These are phyloP conservation scores for Solioccasus polychromus DNA, from an alignment of 768 basidiomycete species.

Conservation along the genomic window DNA sequence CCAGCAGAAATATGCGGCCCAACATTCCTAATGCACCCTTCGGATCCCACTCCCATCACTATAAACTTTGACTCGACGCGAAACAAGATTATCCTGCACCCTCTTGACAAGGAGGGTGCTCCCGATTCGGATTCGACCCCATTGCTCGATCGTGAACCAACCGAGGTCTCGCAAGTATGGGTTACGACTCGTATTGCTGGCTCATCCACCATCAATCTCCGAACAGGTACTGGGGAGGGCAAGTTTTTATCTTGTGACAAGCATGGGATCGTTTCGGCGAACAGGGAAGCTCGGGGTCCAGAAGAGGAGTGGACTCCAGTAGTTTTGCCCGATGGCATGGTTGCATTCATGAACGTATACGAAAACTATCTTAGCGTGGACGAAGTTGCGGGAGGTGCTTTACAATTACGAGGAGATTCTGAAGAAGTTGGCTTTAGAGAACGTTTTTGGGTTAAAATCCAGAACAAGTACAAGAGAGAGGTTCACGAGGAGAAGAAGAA, in stretches of 20 bases:
- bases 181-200: conserved; percentile 85
- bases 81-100: conserved; percentile 62
- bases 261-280: conserved; percentile 79
- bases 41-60: conserved; percentile 72
- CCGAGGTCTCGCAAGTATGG: conserved; percentile 89
- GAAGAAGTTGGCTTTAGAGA: conserved; percentile 84
- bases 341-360: conserved; percentile 84
- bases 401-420: conserved; percentile 79
- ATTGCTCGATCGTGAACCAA: conserved; percentile 66
- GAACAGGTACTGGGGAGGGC: conserved; percentile 83
- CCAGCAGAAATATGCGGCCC: conserved; percentile 79
- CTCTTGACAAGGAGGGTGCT: conserved; percentile 59
- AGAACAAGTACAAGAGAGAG: conserved; percentile 85
- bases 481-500: conserved; percentile 74
- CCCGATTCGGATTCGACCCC: conserved; percentile 41
- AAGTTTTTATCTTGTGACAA: conserved; percentile 89
- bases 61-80: conserved; percentile 79
- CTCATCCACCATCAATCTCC: conserved; percentile 78
- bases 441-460: conserved; percentile 86
- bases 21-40: conserved; percentile 83
- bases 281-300: conserved; percentile 85
- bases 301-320: conserved; percentile 95
- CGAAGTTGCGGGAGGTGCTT: conserved; percentile 78
- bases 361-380: conserved; percentile 86
- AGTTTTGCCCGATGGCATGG: conserved; percentile 79